phyloP scores from a whole-genome alignment of 202 grass and related monocot species.

The Digitaria exilis region DNA sequence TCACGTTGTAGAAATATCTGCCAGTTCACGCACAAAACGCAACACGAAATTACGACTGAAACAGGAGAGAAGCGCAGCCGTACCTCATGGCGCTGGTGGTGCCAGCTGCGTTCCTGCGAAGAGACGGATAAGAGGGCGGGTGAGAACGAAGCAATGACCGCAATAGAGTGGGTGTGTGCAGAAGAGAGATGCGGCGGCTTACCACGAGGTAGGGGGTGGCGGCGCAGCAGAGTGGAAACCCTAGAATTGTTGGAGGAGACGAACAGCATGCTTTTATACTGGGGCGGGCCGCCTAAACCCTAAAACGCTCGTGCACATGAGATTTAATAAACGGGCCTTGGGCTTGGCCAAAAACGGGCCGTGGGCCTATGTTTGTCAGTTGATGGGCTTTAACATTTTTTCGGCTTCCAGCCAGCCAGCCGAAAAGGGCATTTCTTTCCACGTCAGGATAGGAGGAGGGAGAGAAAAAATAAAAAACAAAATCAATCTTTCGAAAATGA shows the following conservation, averaged over 20 bases:
- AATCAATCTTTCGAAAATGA: too few relatives aligned
- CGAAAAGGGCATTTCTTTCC: too few relatives aligned
- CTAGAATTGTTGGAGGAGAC: conserved; percentile 17
- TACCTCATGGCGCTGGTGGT: conserved; percentile 48
- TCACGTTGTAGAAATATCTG: not conserved
- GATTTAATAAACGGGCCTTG: not conserved
- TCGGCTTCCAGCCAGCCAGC: too few relatives aligned
- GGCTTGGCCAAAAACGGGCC: too few relatives aligned
- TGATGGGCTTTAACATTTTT: not conserved
- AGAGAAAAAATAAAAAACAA: too few relatives aligned
- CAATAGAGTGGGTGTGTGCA: not conserved
- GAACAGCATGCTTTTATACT: conserved; percentile 21
- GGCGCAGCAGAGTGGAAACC: conserved; percentile 41
- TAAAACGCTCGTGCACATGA: not conserved
- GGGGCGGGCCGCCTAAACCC: conserved; percentile 16
- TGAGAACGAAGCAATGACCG: not conserved
- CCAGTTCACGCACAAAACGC: not conserved
- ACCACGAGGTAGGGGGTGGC: conserved; percentile 23
- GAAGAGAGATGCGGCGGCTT: not conserved
- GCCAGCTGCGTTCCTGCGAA: conserved; percentile 12
- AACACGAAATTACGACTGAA: not conserved
- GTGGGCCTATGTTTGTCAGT: not conserved
- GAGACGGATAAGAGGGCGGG: not conserved
- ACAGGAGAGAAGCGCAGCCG: not conserved
- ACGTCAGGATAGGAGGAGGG: too few relatives aligned